phyloP scores from a whole-genome alignment of 129 eudicot genomes.

The Ambrosia trifida region DNA sequence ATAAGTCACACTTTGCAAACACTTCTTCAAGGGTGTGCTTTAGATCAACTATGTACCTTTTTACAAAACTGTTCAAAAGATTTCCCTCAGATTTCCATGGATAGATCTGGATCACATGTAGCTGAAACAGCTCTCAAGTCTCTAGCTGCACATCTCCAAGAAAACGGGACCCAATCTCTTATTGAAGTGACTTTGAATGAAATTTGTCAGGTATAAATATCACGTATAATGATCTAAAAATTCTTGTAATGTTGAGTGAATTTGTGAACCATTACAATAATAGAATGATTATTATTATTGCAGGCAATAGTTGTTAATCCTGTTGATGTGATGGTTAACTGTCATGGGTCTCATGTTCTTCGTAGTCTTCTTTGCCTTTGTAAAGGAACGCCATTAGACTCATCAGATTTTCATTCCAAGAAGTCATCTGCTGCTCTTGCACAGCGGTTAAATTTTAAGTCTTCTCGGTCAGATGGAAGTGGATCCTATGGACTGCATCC shows the following conservation, averaged over 20 bases:
- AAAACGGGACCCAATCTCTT: conserved; percentile 45
- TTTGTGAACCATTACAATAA: background rate
- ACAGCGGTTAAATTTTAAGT: conserved; percentile 58
- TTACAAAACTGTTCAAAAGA: conserved; percentile 63
- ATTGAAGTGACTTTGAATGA: conserved; percentile 61
- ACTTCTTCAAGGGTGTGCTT: conserved; percentile 82
- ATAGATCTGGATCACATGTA: conserved; percentile 95
- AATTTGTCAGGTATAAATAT: conserved; percentile 62
- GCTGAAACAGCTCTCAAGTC: conserved; percentile 93
- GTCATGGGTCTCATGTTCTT: conserved; percentile 95
- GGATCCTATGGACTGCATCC: conserved; percentile 35
- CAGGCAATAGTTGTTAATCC: conserved; percentile 72
- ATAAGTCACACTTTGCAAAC: conserved; percentile 86
- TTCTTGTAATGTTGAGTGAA: background rate
- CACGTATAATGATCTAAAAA: background rate
- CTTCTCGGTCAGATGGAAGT: conserved; percentile 36
- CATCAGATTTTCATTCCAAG: conserved; percentile 71
- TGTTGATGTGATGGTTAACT: conserved; percentile 76
- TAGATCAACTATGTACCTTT: conserved; percentile 70
- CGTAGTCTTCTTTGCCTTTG: conserved; percentile 87
- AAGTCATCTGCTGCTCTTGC: conserved; percentile 69
- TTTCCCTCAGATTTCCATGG: conserved; percentile 71
- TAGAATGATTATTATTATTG: background rate
- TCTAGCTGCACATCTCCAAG: conserved; percentile 75
- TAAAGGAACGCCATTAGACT: conserved; percentile 77